Conservation (phyloP, 129 eudicot genomes). For the Flaveria bidentis region DNA sequence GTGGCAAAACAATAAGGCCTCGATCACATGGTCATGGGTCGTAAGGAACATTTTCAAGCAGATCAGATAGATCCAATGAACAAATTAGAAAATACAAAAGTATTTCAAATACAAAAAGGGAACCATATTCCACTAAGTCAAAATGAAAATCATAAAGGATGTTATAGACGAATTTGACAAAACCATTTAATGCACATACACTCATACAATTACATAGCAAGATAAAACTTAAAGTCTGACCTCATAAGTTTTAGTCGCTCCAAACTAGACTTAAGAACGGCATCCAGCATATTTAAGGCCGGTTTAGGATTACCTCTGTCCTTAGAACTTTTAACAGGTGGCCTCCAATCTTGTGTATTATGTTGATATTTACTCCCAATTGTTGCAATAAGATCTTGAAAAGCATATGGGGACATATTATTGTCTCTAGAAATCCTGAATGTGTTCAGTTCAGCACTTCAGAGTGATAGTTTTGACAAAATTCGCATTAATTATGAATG, state of each 20-base stretch:
- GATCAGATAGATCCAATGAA: conserved; percentile 1
- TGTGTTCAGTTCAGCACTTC: not conserved
- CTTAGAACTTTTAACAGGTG: conserved; percentile 34
- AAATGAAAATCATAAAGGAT: not conserved
- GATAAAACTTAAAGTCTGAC: conserved; percentile 33
- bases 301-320: conserved; percentile 38
- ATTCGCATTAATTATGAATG: not conserved
- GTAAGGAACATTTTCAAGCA: not conserved
- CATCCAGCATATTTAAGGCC: conserved; percentile 63
- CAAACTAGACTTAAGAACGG: conserved; percentile 58
- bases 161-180: no score
- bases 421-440: conserved; percentile 31
- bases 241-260: conserved; percentile 69
- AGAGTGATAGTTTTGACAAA: not conserved
- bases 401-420: conserved; percentile 22
- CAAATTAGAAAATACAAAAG: not conserved
- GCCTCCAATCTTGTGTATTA: conserved; percentile 27
- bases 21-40: not conserved
- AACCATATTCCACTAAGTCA: not conserved
- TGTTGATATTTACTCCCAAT: conserved; percentile 37
- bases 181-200: not conserved
- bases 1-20: not conserved
- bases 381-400: conserved; percentile 36
- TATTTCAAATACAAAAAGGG: not conserved
- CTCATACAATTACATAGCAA: not conserved